Base-by-base conservation (phyloP, 805 yeast species). In the Spathaspora sp. region DNA sequence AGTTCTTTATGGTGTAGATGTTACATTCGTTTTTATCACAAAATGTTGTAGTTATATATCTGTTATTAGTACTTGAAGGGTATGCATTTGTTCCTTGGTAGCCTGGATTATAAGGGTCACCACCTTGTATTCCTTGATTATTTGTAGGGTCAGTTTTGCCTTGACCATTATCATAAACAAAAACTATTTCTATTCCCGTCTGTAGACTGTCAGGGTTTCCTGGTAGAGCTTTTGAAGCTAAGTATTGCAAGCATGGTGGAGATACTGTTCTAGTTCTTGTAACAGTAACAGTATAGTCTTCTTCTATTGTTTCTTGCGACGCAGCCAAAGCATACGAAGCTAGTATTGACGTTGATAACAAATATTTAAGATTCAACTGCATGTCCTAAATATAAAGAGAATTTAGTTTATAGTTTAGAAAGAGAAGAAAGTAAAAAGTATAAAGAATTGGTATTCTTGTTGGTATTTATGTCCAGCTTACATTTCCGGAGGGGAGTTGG, bases 131-230 rank as follows among this genome's bases (percentile, higher is more conserved):
- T 31, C 35, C 35, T 31, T 10, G 35, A 14, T 31, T 31, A 31
- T n/a, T n/a, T n/a, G n/a, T n/a, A 28, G 29, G 29, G 19, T 31
- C 48, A 31, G 48, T n/a, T n/a, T n/a, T n/a, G n/a, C n/a, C 8
- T 19, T 9, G 2, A 35, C 5, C 42, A 2, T 10, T 53, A 57
- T 5, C 68, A 48, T 68, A 63, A 14, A 67, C 71, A 45, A 70
- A 61, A 2, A 62, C 68, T n/a, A 70, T 51, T 14, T 62, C 60
- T 32, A 70, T 67, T 28, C 75, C 75, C 2, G 59, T 51, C 11
- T 60, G 49, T 26, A 54, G 35, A 17, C 56, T 52, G 8, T 49
- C 40, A 9, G 62, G 64, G 42, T 61, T 58, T n/a, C 53, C 54
- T 11, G 58, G 53, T 17, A 66, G 52, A n/a, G 59, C 56, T 2